Evolutionary conservation across 768 basidiomycete genomes (phyloP).

Genomic region (Asterophora lycoperdoides): DNA sequence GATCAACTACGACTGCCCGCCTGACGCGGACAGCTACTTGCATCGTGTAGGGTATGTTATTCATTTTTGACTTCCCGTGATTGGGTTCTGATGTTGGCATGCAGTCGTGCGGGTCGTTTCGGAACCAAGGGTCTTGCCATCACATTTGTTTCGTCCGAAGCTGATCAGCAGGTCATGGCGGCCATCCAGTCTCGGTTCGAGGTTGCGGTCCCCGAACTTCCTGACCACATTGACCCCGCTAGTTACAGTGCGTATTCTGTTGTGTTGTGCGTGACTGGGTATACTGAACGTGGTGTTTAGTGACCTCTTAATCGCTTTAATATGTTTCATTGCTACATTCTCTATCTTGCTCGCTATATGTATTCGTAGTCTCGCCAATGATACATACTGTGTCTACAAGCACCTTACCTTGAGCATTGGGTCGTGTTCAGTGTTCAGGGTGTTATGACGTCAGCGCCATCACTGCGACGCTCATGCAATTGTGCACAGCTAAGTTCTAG

Average conservation of each 20-base stretch:
- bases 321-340: conserved; percentile 4
- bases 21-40: conserved; percentile 96
- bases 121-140: conserved; percentile 99
- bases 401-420: background rate
- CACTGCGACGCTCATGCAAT: too few relatives aligned
- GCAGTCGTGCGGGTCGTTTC: conserved; percentile 95
- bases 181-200: conserved; percentile 96
- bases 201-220: conserved; percentile 93
- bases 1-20: conserved; percentile 97
- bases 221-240: conserved; percentile 89
- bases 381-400: conserved; percentile 9
- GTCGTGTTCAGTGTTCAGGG: background rate
- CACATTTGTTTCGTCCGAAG: conserved; percentile 91
- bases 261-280: background rate
- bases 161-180: conserved; percentile 90
- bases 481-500: too few relatives aligned
- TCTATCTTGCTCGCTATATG: conserved; percentile 8
- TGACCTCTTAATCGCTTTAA: conserved; percentile 21
- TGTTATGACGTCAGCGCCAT: background rate
- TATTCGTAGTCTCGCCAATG: conserved; percentile 17
- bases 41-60: conserved; percentile 86
- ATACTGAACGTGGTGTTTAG: conserved; percentile 11
- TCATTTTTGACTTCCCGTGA: background rate
- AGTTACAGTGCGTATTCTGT: conserved; percentile 77
- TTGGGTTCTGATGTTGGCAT: too few relatives aligned